phyloP scores from a whole-genome alignment of 1,284 basidiomycete species.

The Cryptococcus deneoformans region DNA sequence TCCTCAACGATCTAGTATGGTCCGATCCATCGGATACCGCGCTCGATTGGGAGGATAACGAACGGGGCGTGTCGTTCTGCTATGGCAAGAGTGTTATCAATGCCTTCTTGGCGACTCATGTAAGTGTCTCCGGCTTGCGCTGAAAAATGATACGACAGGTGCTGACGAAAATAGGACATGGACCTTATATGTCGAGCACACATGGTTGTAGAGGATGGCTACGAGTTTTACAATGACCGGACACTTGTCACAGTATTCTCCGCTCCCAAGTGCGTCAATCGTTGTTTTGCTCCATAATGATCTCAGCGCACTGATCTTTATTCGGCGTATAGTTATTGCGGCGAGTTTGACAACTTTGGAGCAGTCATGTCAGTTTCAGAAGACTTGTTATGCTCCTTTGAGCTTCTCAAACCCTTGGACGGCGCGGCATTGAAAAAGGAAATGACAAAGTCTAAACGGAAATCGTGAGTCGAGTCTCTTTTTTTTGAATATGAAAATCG shows the following conservation, averaged over 20 bases:
- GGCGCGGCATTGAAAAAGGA: slow-evolving; percentile 95
- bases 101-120: slow-evolving; percentile 69
- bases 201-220: slow-evolving; percentile 99
- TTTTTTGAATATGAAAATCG: too few relatives aligned
- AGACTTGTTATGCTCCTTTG: slow-evolving; percentile 95
- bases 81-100: slow-evolving; percentile 98
- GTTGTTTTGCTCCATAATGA: too few relatives aligned
- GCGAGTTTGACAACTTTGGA: slow-evolving; percentile 72
- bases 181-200: slow-evolving; percentile 99
- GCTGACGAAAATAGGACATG: too few relatives aligned
- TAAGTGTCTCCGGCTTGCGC: slow-evolving; percentile 59
- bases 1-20: slow-evolving; percentile 97
- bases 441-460: slow-evolving; percentile 98
- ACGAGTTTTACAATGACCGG: slow-evolving; percentile 99
- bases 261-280: slow-evolving; percentile 94
- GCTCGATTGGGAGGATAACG: slow-evolving; percentile 99
- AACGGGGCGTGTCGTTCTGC: slow-evolving; percentile 99
- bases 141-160: too few relatives aligned
- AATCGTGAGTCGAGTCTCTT: slow-evolving; percentile 60
- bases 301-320: too few relatives aligned
- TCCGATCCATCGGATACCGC: slow-evolving; percentile 98
- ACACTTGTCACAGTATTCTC: slow-evolving; percentile 98
- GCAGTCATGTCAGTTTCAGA: slow-evolving; percentile 88
- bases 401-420: slow-evolving; percentile 93
- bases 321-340: slow-evolving; percentile 51